Evolutionary conservation across 2,329 filamentous ascomycete genomes (phyloP), one percentile per base, ranked within the genome.

Genomic region (Hypoxylon sp.): DNA sequence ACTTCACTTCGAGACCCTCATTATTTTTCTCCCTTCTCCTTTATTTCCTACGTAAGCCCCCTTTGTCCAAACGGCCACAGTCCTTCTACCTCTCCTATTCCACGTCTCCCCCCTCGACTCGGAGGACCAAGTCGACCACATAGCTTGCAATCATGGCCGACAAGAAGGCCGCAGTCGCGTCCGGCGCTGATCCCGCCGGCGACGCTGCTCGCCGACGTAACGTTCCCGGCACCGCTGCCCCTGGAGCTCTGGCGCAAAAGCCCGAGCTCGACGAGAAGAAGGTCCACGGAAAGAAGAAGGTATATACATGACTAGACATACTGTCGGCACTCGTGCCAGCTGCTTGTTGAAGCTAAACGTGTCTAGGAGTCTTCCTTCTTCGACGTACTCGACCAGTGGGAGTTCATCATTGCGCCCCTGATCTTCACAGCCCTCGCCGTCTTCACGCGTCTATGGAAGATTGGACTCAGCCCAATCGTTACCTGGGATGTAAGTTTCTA

Each of bases 371-470:
- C 84, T 66, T 84, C 84, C 20, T 73, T 90, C 63, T 75, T 90
- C 67, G 74, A 88, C 53, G 79, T 83, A 67, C 82, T 92, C 65
- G 79, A 82, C 68, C 78, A 87, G 75, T 84, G 86, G 83, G 82
- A 90, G 73, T 79, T 82, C 72, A 70, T 88, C 70, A 80, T 87
- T 71, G 82, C 83, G 62, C 83, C 86, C 51, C 71, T 88, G 68
- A 70, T 88, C 71, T 85, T 88, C 75, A 84, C 84, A 57, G 70
- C 80, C 64, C 73, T 88, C 50, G 84, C 87, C 55, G 79, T 88
- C 75, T 87, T 88, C 73, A 90, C 87, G 33, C 81, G 87, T 63
- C 73, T 89, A 63, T 89, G 83, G 76, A 89, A 88, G 78, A 89
- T 90, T 71, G 87, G 87, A 55, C 75, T 88, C 51, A 88, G 85